phyloP scores from a whole-genome alignment of 1,284 basidiomycete genomes.

The Volvariella surrecta region DNA sequence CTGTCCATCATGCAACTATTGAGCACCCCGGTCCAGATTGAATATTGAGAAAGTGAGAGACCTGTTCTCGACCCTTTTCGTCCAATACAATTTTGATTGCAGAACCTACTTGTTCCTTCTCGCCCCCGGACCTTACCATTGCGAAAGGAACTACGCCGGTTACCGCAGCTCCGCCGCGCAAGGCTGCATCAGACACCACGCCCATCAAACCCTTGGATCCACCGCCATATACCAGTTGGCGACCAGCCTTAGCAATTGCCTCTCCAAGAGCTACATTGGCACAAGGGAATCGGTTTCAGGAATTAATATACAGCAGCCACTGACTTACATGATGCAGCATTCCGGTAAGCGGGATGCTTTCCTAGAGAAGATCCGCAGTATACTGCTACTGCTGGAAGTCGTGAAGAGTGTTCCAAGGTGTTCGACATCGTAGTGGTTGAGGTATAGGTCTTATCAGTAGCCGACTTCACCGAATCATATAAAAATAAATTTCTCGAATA shows the following conservation, averaged over 20 bases:
- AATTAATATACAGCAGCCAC: neutral
- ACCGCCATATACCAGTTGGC: conserved; percentile 82
- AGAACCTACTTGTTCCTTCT: conserved; percentile 38
- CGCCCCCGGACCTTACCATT: conserved; percentile 59
- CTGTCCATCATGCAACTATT: conserved; percentile 18
- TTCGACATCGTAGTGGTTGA: too few species aligned
- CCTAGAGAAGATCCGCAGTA: conserved; percentile 77
- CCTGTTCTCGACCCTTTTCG: conserved; percentile 35
- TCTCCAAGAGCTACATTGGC: conserved; percentile 54
- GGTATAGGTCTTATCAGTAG: neutral
- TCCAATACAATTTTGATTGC: conserved; percentile 25
- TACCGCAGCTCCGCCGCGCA: conserved; percentile 64
- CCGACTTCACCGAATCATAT: too few species aligned
- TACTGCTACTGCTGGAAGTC: conserved; percentile 47
- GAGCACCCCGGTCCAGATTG: too few species aligned
- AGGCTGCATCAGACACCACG: conserved; percentile 61
- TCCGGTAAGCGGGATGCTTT: conserved; percentile 46
- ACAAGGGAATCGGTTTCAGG: neutral
- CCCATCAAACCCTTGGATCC: conserved; percentile 86
- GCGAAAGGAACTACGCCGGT: conserved; percentile 80
- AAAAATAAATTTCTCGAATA: too few species aligned
- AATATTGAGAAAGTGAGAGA: too few species aligned
- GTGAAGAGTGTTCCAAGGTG: too few species aligned
- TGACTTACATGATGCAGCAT: conserved; percentile 63
- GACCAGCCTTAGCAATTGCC: conserved; percentile 57